Percentiles rank a stretch among this genome's conserved stretches.
phyloP scores from a whole-genome alignment of 306 rosid species.

The Corylus heterophylla region DNA sequence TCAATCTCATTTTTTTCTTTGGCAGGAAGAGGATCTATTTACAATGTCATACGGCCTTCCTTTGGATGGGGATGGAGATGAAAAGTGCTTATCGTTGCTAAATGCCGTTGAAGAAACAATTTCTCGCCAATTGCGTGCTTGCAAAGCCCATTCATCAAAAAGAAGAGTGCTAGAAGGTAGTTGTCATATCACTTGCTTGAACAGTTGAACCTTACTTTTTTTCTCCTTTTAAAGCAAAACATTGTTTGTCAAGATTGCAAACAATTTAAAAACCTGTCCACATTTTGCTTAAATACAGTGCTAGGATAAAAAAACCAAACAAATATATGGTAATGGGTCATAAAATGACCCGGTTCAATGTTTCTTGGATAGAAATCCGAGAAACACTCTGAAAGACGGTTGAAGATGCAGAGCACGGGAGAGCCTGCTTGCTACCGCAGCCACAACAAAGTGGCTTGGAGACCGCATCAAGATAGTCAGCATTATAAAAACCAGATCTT shows the following conservation, averaged over 20 bases:
- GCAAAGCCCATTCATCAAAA: slow-evolving; percentile 68
- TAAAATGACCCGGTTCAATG: too few species aligned
- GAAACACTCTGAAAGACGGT: too few species aligned
- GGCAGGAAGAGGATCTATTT: slow-evolving; percentile 94
- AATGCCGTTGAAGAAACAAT: slow-evolving; percentile 90
- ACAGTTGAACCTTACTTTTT: slow-evolving; percentile 24
- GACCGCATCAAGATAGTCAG: too few species aligned
- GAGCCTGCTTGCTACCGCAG: too few species aligned
- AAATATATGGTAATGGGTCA: too few species aligned
- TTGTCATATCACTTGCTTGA: slow-evolving; percentile 26
- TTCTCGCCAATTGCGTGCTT: slow-evolving; percentile 90
- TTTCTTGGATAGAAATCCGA: too few species aligned
- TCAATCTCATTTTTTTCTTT: slow-evolving; percentile 33
- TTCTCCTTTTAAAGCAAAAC: slow-evolving; percentile 10
- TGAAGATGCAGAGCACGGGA: too few species aligned
- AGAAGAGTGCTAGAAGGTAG: slow-evolving; percentile 68
- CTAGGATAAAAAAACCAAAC: too few species aligned
- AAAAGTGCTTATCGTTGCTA: slow-evolving; percentile 74
- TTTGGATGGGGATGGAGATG: slow-evolving; percentile 82
- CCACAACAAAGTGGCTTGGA: too few species aligned
- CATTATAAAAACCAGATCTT: too few species aligned
- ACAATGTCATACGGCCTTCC: slow-evolving; percentile 93
- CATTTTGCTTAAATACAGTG: not conserved
- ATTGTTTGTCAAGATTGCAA: not conserved
- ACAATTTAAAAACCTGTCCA: not conserved